These are phyloP conservation scores for Tolypocladium nubicola DNA, from an alignment of 2,329 filamentous ascomycete genomes.

Conservation along the genomic window DNA sequence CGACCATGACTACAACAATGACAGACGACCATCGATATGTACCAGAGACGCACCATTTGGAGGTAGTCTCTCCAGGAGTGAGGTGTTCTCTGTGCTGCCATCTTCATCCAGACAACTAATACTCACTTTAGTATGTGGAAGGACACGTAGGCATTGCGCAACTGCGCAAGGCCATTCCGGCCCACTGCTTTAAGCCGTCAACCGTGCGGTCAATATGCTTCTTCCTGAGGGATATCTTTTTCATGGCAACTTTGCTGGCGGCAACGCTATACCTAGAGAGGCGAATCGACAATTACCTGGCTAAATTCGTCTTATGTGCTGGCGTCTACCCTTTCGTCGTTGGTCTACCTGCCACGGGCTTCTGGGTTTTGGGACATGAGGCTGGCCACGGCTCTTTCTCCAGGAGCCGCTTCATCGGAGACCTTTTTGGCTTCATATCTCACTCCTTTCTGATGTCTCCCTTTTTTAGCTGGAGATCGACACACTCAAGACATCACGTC, in stretches of 20 bases:
- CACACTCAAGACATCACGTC: slow-evolving; percentile 59
- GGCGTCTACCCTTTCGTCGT: slow-evolving; percentile 51
- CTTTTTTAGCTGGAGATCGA: slow-evolving; percentile 65
- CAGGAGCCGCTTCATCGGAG: slow-evolving; percentile 43
- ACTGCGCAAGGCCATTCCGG: slow-evolving; percentile 36
- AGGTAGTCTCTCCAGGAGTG: background rate
- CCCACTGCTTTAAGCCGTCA: slow-evolving; percentile 45
- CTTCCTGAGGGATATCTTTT: slow-evolving; percentile 42
- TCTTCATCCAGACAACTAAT: too few relatives aligned
- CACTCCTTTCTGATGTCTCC: slow-evolving; percentile 58
- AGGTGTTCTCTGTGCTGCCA: background rate
- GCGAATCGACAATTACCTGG: background rate
- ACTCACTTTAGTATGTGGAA: background rate
- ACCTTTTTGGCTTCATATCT: slow-evolving; percentile 50
- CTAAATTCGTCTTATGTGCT: background rate
- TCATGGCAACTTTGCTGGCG: slow-evolving; percentile 25
- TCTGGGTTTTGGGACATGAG: slow-evolving; percentile 64
- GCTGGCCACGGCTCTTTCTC: slow-evolving; percentile 61
- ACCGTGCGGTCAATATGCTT: slow-evolving; percentile 22
- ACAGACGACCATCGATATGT: too few relatives aligned
- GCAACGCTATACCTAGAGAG: background rate
- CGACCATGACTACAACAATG: too few relatives aligned
- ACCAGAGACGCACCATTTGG: background rate
- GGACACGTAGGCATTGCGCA: background rate
- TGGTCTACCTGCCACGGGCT: slow-evolving; percentile 54